Evolutionary conservation across 139 green algal genomes (phyloP), one percentile per base, ranked within the genome.

Genomic region (Choricystis sp.): DNA sequence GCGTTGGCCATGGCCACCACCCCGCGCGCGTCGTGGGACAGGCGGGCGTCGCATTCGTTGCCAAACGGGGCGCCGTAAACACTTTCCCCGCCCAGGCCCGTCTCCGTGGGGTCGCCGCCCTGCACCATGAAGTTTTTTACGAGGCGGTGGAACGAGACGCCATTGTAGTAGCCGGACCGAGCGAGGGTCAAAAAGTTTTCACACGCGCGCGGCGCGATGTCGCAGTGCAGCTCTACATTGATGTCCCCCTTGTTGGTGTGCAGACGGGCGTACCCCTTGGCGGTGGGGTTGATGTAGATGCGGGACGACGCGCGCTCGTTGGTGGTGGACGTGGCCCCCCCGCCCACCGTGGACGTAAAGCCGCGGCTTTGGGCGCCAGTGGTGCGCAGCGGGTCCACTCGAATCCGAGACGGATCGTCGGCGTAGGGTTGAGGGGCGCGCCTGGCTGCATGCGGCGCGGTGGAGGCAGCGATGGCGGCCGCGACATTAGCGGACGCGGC

Each of bases 121-220:
- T 96, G 84, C 16, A 92, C 80, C 90, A 97, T 96, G 71, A 97
- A 97, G 78, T 95, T 94, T 57, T 83, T 84, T 64, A 98, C 95
- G 70, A 57, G 84, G 26, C 91, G 75, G 79, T 97, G 92, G 71
- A 98, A 98, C 2, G 80, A 40, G 1, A 79, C 86, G 59, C 66
- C 77, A 26, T 87, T 70, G 76, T 96, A 99, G 81, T 96, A 99
- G 31, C 87, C 82, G 58, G 79, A 76, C 67, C 87, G 81, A 20
- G 72, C 81, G 59, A 97, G 80, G 23, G 78, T 82, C 23, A 98
- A 60, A 73, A 97, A 98, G 81, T 98, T 98, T 69, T 98, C 92
- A 71, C 85, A 95, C 24, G 92, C 91, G 48, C 77, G 63, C 1
- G 89, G 89, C 24, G 67, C 79, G 14, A 95, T 65, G 78, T 96